phyloP scores from a whole-genome alignment of 768 basidiomycete species.

The Boletus bicolor region DNA sequence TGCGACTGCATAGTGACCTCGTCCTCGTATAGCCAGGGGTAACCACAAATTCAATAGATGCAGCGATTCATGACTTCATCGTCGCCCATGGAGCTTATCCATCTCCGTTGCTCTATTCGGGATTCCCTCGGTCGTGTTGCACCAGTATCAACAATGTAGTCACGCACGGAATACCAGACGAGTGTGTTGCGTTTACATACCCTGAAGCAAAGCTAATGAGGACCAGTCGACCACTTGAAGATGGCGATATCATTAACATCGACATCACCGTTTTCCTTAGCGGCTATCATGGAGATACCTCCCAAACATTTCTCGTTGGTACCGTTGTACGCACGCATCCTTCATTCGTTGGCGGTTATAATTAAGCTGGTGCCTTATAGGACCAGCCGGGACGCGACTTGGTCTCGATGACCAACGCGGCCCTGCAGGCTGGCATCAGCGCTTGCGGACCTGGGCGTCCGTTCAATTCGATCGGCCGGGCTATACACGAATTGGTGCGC shows the following conservation, averaged over 20 bases:
- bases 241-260: conserved; percentile 85
- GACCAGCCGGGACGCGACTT: conserved; percentile 69
- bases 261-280: conserved; percentile 84
- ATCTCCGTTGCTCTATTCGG: conserved; percentile 74
- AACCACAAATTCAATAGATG: conserved; percentile 77
- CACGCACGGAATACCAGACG: conserved; percentile 87
- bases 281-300: conserved; percentile 89
- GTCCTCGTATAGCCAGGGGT: conserved; percentile 49
- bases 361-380: conserved; percentile 33
- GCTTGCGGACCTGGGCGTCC: conserved; percentile 71
- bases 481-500: conserved; percentile 55
- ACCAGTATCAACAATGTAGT: conserved; percentile 85
- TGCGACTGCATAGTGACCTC: neutral
- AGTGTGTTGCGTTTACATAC: conserved; percentile 44
- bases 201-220: neutral
- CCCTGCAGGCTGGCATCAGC: conserved; percentile 65
- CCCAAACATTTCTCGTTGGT: conserved; percentile 78
- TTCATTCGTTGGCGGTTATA: neutral
- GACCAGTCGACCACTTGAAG: conserved; percentile 68
- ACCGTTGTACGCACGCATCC: conserved; percentile 51
- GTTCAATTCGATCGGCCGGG: conserved; percentile 67
- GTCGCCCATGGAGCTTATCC: conserved; percentile 74
- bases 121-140: conserved; percentile 47
- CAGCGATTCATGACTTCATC: conserved; percentile 68
- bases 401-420: conserved; percentile 56